Conservation (phyloP, 169 alveolate species). For the Cryptosporidium ubiquitum region DNA sequence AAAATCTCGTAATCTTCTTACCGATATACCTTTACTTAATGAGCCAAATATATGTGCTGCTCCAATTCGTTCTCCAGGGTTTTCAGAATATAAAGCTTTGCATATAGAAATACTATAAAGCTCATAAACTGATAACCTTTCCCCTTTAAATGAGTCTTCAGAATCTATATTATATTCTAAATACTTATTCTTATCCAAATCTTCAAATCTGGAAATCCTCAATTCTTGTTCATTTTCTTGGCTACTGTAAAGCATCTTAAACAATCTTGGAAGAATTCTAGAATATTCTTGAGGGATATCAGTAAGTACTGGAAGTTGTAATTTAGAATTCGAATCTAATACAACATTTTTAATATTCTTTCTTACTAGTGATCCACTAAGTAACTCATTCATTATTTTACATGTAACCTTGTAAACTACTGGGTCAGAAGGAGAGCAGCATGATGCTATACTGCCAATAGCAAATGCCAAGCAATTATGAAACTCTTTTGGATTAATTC, state of each 20-base stretch:
- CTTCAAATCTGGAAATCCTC: slow-evolving; percentile 3
- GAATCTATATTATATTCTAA: neutral
- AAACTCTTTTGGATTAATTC: slow-evolving; percentile 8
- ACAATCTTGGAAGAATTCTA: slow-evolving; percentile 47
- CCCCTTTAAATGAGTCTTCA: neutral
- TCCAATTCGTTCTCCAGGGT: slow-evolving; percentile 16
- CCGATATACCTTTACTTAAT: slow-evolving; percentile 22
- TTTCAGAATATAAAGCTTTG: slow-evolving; percentile 9
- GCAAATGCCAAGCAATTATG: slow-evolving; percentile 52
- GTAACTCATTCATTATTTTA: slow-evolving; percentile 19
- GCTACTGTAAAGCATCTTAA: slow-evolving; percentile 10
- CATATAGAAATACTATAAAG: slow-evolving; percentile 20
- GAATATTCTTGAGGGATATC: slow-evolving; percentile 64
- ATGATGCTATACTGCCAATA: slow-evolving; percentile 51
- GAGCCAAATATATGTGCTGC: slow-evolving; percentile 62
- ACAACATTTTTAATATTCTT: neutral
- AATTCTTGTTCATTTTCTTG: neutral
- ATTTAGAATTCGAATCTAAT: neutral
- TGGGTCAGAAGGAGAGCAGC: slow-evolving; percentile 51
- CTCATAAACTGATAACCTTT: slow-evolving; percentile 2
- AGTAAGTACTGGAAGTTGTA: slow-evolving; percentile 8
- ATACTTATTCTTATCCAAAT: neutral
- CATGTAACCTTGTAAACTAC: slow-evolving; percentile 18
- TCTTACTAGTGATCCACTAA: slow-evolving; percentile 28
- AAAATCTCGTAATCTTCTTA: slow-evolving; percentile 12